Evolutionary conservation across 331 rosid species (phyloP).

Genomic region (Prunus yedoensis): DNA sequence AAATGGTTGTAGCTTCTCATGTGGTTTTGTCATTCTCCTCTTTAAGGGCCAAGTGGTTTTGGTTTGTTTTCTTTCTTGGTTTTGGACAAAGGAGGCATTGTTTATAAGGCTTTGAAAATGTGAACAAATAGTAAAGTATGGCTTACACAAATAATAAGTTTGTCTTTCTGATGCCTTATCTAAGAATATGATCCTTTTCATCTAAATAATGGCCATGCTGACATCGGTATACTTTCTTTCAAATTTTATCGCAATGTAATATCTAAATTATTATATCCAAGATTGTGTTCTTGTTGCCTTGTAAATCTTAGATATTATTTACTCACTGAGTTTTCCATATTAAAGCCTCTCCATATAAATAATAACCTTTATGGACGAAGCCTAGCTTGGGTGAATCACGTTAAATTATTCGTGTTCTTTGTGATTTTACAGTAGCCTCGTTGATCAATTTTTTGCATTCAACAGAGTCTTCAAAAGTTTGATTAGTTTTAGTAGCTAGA

Average conservation of each 20-base stretch:
- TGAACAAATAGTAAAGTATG: background rate
- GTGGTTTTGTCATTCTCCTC: background rate
- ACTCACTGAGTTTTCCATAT: too few relatives aligned
- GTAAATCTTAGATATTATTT: too few relatives aligned
- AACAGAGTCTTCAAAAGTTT: too few relatives aligned
- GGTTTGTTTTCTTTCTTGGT: background rate
- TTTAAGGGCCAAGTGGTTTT: constrained; percentile 7
- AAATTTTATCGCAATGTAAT: background rate
- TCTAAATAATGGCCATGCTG: background rate
- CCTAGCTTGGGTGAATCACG: too few relatives aligned
- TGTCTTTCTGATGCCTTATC: background rate
- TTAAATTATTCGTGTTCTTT: too few relatives aligned
- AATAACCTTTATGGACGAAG: too few relatives aligned
- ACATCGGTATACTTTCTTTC: background rate
- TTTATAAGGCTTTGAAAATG: background rate
- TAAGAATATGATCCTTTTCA: background rate
- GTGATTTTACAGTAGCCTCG: too few relatives aligned
- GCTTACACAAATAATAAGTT: constrained; percentile 1
- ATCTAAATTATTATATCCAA: background rate
- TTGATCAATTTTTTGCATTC: too few relatives aligned
- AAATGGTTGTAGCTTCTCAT: background rate
- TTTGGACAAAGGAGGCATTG: background rate
- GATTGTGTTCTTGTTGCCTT: background rate
- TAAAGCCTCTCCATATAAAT: too few relatives aligned
- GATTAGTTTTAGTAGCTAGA: too few relatives aligned